phyloP scores from a whole-genome alignment of 2,329 filamentous ascomycete genomes.

The Cladorrhinum sp. region DNA sequence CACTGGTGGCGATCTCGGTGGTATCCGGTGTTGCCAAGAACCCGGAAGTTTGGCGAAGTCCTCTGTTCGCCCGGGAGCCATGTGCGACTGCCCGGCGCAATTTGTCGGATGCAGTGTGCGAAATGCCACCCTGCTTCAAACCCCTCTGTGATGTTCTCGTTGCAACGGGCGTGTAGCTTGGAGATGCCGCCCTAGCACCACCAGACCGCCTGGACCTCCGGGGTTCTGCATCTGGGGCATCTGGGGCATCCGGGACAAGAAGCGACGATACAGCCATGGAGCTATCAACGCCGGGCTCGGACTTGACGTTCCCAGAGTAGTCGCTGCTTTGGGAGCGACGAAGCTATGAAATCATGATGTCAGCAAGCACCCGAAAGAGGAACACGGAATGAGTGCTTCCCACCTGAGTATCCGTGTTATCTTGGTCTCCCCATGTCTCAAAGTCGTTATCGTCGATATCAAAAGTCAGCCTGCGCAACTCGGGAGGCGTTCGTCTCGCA shows the following conservation, averaged over 20 bases:
- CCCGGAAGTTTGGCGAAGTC: constrained; percentile 30
- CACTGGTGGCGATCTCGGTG: constrained; percentile 41
- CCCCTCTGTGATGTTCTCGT: constrained; percentile 33
- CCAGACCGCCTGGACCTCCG: constrained; percentile 35
- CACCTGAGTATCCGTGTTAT: constrained; percentile 22
- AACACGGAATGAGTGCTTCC: not conserved
- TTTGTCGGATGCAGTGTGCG: constrained; percentile 37
- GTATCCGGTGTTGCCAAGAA: constrained; percentile 57
- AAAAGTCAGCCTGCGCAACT: constrained; percentile 74
- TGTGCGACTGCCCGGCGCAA: constrained; percentile 38
- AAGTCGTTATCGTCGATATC: constrained; percentile 61
- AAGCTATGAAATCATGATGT: constrained; percentile 11
- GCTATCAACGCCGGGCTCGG: constrained; percentile 33
- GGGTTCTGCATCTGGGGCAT: constrained; percentile 28
- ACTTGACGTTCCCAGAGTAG: constrained; percentile 27
- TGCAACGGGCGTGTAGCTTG: constrained; percentile 29
- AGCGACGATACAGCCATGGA: constrained; percentile 31
- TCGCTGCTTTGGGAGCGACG: constrained; percentile 25
- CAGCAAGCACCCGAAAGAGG: constrained; percentile 8
- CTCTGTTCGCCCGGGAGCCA: constrained; percentile 29
- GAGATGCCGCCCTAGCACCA: constrained; percentile 33
- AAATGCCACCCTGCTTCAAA: constrained; percentile 30
- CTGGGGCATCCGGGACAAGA: constrained; percentile 22
- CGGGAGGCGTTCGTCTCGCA: constrained; percentile 73
- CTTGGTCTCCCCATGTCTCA: constrained; percentile 28